Evolutionary conservation across 306 rosid species (phyloP), one percentile per base, ranked within the genome.

Genomic region (Medicago ruthenica): DNA sequence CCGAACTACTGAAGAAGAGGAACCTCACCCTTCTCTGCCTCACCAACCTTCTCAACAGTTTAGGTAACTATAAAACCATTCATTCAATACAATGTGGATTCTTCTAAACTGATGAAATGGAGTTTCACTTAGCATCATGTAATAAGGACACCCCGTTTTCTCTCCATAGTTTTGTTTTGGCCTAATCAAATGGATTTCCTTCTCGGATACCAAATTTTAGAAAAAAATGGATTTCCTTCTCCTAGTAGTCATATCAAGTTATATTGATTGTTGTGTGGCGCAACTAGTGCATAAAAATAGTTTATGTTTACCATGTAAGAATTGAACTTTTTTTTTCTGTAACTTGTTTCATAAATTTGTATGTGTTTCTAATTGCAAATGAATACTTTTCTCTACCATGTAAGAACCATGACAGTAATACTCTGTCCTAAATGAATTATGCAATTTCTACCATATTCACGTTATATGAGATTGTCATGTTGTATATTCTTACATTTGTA

Each of bases 11-110:
- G 64, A 82, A 34, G 75, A 68, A 15, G 14, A 4, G 74, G 93
- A 82, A 76, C 31, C 79, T 76, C 37, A 3, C 2, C 87, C 71
- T 10, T 50, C 27, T 48, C 20, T 82, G 17, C 81, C 79, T 51
- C 67, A 27, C 42, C 67, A 27, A 31, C 34, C 41, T 27, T 82
- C 82, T 15, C 59, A 75, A 37, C 81, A 82, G 76, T 86, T 88
- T 77, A 83, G 76, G 92, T 88, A 58, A 58, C 63, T 54, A 54
- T 12, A 54, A 9, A 2, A 4, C 14, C 60, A 54, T 54, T 54
- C 15, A 54, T 54, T 45, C 16, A 12, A 54, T 54, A 55, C 14
- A 17, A 17, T 17, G 10, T 54, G 14, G 13, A 54, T 18, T 54
- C 5, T 9, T 18, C 31, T 54, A 81, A 75, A 57, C 63, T 57